A percentile compares a stretch with the other conserved stretches of the same genome.
Evolutionary conservation across 2,329 filamentous ascomycete genomes (phyloP).

Genomic region (Diaporthe ilicicola): DNA sequence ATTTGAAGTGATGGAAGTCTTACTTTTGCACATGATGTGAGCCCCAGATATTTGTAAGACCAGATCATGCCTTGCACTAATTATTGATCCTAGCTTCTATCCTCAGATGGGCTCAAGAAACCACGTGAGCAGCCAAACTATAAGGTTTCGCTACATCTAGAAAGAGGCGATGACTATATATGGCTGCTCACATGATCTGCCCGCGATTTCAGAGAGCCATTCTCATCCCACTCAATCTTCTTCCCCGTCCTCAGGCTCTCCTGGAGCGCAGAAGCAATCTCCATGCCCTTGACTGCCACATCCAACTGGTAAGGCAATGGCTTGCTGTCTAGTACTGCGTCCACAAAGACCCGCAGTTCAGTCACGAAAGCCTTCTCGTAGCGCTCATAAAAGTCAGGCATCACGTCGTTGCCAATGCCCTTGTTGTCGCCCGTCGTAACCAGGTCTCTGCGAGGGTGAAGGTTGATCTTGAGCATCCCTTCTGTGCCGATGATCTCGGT

Average conservation of each 20-base stretch:
- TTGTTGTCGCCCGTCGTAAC: background rate
- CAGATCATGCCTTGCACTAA: no score
- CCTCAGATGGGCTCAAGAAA: background rate
- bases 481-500: conserved; percentile 74
- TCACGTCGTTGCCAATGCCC: conserved; percentile 15
- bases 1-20: background rate
- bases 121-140: background rate
- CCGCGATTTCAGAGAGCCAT: background rate
- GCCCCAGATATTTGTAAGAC: no score
- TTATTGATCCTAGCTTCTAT: background rate
- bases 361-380: conserved; percentile 25
- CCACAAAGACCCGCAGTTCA: conserved; percentile 29
- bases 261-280: conserved; percentile 25
- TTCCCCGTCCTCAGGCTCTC: background rate
- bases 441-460: conserved; percentile 51
- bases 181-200: background rate
- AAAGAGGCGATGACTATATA: background rate
- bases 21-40: no score
- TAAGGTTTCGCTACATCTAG: background rate
- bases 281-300: conserved; percentile 18
- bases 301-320: conserved; percentile 22
- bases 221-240: conserved; percentile 2
- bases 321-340: conserved; percentile 15
- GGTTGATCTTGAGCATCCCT: conserved; percentile 70
- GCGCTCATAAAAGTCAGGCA: conserved; percentile 22